phyloP scores from a whole-genome alignment of 495 filamentous ascomycete species.

The Trichocladium antarcticum region DNA sequence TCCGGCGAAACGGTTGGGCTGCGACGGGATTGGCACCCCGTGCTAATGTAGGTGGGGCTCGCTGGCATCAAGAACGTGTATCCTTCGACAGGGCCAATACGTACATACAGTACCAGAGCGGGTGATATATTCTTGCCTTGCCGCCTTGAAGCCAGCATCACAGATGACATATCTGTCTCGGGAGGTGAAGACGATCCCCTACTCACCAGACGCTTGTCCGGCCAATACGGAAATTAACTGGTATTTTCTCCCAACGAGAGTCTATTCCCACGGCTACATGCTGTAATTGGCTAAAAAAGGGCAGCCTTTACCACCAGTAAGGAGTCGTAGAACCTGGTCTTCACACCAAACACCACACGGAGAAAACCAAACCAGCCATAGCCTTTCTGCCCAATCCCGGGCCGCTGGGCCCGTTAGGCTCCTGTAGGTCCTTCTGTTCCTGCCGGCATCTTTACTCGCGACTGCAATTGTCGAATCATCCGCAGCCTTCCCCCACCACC shows the following conservation, averaged over 20 bases:
- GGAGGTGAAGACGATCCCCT: too few relatives aligned
- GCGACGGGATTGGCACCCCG: constrained; percentile 27
- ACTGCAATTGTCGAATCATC: constrained; percentile 34
- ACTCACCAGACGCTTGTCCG: neutral
- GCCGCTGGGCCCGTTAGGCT: constrained; percentile 18
- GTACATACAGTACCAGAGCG: too few relatives aligned
- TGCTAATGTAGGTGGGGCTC: constrained; percentile 4
- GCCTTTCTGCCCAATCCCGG: constrained; percentile 20
- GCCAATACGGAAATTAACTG: neutral
- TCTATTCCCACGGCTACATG: neutral
- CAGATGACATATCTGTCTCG: too few relatives aligned
- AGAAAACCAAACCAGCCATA: constrained; percentile 8
- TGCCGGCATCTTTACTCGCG: constrained; percentile 26
- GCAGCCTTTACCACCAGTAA: constrained; percentile 13
- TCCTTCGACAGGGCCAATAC: neutral
- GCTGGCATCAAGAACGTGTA: neutral
- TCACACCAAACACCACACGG: constrained; percentile 1
- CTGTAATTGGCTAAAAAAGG: constrained; percentile 21
- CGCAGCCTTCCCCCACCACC: constrained; percentile 23
- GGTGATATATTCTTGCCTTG: too few relatives aligned
- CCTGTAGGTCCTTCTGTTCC: constrained; percentile 27
- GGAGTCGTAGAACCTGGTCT: neutral
- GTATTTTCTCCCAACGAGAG: constrained; percentile 20
- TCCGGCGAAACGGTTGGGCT: constrained; percentile 22
- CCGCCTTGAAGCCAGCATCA: too few relatives aligned